Evolutionary conservation across 108 stramenopile species (phyloP), one percentile per base, ranked within the genome.

Genomic region (Fragilaria radians): DNA sequence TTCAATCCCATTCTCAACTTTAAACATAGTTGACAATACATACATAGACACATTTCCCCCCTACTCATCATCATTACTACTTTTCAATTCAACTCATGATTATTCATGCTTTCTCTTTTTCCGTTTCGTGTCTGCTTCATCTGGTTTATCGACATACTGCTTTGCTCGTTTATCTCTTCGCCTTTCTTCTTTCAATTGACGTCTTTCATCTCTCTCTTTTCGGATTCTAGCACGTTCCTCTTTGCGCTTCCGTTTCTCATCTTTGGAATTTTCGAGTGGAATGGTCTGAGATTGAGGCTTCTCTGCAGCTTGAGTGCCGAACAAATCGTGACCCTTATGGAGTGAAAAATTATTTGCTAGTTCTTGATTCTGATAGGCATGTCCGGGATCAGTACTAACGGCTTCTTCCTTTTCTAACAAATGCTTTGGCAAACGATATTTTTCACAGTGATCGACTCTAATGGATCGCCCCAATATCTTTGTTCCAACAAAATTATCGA

Each of bases 371-470:
- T 92, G 52, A 53, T 98, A 97, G 1, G 94, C 94, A 65, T 95
- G 91, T 4, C 97, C 97, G 9, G 82, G 65, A 59, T 50, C 70
- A 54, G 51, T 56, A 58, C 61, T 52, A 19, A 70, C 23, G 7
- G 50, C 74, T n/a, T 91, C 82, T 46, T 95, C 94, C 61, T 79
- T 87, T 63, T 96, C 92, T 34, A 65, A 63, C 45, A 97, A 49
- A 59, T 96, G 82, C 36, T 95, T 95, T 9, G 96, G 96, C 62
- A 97, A 71, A 30, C 91, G 76, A 80, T 97, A 98, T 51, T 89
- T 87, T 58, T 98, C 95, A 25, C 92, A 89, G 70, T 98, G 99
- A 81, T 99, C 98, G 27, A 96, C 89, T 24, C 96, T 71, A 31
- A 99, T 46, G 17, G 86, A 86, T 53, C 97, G 64, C 18, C 89